A percentile compares a stretch with the other conserved stretches of the same genome.
Conservation (phyloP, 1,284 basidiomycete species). For the Caloboletus firmus region DNA sequence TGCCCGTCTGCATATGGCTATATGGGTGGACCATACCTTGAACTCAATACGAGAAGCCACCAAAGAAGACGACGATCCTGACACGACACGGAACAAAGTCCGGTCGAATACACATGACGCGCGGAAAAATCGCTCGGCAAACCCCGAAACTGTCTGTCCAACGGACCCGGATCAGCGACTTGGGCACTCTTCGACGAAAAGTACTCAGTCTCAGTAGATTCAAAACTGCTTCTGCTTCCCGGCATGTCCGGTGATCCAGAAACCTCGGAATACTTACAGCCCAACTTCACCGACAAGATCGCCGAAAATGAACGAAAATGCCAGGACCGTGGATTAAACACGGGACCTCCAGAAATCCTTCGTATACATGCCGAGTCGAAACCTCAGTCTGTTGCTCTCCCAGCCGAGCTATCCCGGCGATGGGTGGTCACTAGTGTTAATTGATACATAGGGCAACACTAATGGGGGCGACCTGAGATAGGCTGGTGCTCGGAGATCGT, state of each 20-base stretch:
- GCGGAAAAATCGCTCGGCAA: slow-evolving; percentile 13
- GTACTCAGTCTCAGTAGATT: background rate
- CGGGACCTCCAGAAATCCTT: slow-evolving; percentile 59
- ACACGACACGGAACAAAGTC: slow-evolving; percentile 18
- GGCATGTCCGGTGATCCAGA: background rate
- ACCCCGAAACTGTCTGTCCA: too few species aligned
- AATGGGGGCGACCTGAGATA: too few species aligned
- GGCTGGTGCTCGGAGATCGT: too few species aligned
- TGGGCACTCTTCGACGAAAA: background rate
- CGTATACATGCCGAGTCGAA: too few species aligned
- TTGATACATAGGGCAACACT: too few species aligned
- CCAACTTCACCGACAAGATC: background rate
- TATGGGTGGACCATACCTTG: slow-evolving; percentile 5
- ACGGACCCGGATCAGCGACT: background rate
- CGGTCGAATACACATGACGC: slow-evolving; percentile 16
- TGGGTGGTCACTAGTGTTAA: too few species aligned
- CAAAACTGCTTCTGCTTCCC: background rate
- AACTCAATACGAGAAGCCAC: slow-evolving; percentile 11
- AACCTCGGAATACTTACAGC: background rate
- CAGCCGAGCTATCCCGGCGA: slow-evolving; percentile 63
- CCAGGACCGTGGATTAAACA: slow-evolving; percentile 58
- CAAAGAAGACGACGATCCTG: slow-evolving; percentile 28
- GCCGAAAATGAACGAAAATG: slow-evolving; percentile 27
- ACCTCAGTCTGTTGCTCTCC: slow-evolving; percentile 82
- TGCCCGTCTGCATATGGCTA: slow-evolving; percentile 8